phyloP scores from a whole-genome alignment of 2,329 filamentous ascomycete species.

The Geosmithia flava region DNA sequence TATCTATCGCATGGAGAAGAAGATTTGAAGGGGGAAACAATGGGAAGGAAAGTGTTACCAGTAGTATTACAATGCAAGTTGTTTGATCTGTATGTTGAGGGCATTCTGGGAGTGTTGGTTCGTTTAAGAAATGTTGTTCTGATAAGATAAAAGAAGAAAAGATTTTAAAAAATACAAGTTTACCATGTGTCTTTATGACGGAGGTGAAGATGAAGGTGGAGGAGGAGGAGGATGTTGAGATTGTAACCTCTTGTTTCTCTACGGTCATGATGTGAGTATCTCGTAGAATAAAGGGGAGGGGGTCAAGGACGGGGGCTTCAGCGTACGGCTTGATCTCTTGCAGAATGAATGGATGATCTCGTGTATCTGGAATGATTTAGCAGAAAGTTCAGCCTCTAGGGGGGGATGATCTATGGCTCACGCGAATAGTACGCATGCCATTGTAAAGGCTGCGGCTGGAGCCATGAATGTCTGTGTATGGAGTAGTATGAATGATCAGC shows the following conservation, averaged over 20 bases:
- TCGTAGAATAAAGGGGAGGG: not conserved
- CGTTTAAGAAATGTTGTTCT: not conserved
- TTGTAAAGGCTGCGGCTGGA: slow-evolving; percentile 39
- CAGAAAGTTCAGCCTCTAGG: not conserved
- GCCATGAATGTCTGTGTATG: slow-evolving; percentile 31
- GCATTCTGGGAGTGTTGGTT: not conserved
- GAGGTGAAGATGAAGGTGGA: too few relatives aligned
- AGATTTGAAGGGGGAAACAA: not conserved
- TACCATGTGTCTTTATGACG: too few relatives aligned
- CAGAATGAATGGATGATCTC: slow-evolving; percentile 26
- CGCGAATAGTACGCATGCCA: slow-evolving; percentile 38
- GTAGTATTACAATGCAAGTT: not conserved
- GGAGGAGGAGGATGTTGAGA: too few relatives aligned
- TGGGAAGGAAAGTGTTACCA: not conserved
- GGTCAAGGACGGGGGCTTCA: slow-evolving; percentile 3
- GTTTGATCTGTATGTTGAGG: not conserved
- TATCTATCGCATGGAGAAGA: not conserved
- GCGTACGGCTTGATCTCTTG: slow-evolving; percentile 18
- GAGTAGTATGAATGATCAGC: not conserved
- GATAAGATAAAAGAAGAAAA: not conserved
- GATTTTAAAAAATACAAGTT: too few relatives aligned
- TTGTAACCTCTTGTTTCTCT: too few relatives aligned
- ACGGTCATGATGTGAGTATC: too few relatives aligned
- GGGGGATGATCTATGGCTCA: slow-evolving; percentile 11
- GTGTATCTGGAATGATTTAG: slow-evolving; percentile 18